Evolutionary conservation across 345 rosid species (phyloP).

Genomic region (Streptanthus diversifolius): DNA sequence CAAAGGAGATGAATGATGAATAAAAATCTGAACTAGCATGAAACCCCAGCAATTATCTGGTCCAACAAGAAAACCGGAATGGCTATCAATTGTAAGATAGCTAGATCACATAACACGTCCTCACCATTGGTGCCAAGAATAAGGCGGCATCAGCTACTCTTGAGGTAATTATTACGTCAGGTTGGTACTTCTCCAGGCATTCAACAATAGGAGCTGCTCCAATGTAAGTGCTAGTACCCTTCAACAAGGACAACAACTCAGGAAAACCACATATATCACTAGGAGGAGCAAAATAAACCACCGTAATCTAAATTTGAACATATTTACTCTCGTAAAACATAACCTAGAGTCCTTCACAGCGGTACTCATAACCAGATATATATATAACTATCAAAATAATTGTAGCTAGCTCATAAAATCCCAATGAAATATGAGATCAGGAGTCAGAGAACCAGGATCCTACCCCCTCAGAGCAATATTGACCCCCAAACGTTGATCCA

Average conservation of each 20-base stretch:
- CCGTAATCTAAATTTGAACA: not conserved
- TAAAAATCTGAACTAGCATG: not conserved
- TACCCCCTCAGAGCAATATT: slow-evolving; percentile 48
- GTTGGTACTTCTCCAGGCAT: slow-evolving; percentile 80
- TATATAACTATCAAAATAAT: not conserved
- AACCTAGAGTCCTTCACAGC: not conserved
- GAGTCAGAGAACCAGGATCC: slow-evolving; percentile 37
- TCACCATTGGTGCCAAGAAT: slow-evolving; percentile 93
- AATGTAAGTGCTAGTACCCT: slow-evolving; percentile 85
- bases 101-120: not conserved
- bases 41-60: not conserved
- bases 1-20: not conserved
- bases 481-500: slow-evolving; percentile 34
- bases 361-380: not conserved
- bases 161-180: slow-evolving; percentile 77
- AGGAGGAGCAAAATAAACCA: not conserved
- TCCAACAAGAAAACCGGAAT: not conserved
- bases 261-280: not conserved
- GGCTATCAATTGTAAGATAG: not conserved
- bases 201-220: slow-evolving; percentile 95
- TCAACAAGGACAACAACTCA: slow-evolving; percentile 26
- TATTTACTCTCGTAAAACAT: not conserved
- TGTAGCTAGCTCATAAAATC: not conserved
- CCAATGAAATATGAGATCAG: not conserved
- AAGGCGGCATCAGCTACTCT: slow-evolving; percentile 89